A percentile compares a stretch with the other conserved stretches of the same genome.
Conservation (phyloP, 495 filamentous ascomycete genomes). For the Podospora australis region DNA sequence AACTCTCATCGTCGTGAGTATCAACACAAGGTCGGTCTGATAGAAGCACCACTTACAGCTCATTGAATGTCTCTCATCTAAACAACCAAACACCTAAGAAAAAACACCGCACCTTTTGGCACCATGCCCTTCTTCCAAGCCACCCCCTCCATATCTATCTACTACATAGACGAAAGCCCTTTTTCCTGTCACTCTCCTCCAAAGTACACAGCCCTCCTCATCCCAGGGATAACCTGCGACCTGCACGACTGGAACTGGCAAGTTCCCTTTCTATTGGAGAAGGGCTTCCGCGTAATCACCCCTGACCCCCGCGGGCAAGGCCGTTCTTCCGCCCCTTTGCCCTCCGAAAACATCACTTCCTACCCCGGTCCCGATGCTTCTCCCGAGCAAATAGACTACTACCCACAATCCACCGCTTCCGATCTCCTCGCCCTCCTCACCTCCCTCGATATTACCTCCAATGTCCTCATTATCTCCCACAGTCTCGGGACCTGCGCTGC, state of each 20-base stretch:
- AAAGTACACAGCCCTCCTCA: conserved; percentile 52
- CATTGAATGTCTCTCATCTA: no score
- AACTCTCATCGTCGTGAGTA: no score
- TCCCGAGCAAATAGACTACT: not conserved
- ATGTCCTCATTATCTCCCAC: not conserved
- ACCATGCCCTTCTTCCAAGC: conserved; percentile 10
- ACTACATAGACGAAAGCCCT: conserved; percentile 9
- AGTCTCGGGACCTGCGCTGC: not conserved
- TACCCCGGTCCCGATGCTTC: conserved; percentile 4
- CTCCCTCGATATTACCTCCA: not conserved
- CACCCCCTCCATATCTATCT: conserved; percentile 1
- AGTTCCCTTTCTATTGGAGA: conserved; percentile 58
- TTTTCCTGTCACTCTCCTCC: conserved; percentile 30
- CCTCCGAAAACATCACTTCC: not conserved
- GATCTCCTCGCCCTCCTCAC: not conserved
- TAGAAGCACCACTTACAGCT: no score
- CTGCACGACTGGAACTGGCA: conserved; percentile 71
- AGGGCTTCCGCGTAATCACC: conserved; percentile 48
- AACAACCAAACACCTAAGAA: no score
- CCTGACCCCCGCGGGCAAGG: conserved; percentile 57
- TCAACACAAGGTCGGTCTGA: no score
- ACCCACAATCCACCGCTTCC: not conserved
- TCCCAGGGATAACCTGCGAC: conserved; percentile 51
- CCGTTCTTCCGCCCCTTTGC: conserved; percentile 48
- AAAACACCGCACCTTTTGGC: no score